These are phyloP conservation scores for Penicillium atrosanguineum DNA, from an alignment of 495 filamentous ascomycete species.

Conservation along the genomic window DNA sequence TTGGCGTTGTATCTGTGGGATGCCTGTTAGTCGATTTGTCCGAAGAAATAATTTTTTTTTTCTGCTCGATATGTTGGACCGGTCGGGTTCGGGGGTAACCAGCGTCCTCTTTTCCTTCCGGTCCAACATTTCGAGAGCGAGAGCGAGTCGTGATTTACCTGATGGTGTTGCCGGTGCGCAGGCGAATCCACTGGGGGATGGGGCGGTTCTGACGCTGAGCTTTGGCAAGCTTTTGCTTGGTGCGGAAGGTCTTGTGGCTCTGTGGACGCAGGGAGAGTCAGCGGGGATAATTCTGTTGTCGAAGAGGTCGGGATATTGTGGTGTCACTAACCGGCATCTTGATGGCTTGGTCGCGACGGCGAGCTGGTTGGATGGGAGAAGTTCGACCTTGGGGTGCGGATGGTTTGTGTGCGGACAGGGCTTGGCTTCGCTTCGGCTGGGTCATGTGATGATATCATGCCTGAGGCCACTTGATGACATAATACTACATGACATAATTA, in stretches of 20 bases:
- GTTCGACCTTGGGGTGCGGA: conserved; percentile 37
- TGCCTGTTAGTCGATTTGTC: conserved; percentile 15
- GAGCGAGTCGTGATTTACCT: conserved; percentile 60
- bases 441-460: conserved; percentile 36
- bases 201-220: conserved; percentile 99
- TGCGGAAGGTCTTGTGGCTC: conserved; percentile 99
- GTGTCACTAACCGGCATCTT: conserved; percentile 74
- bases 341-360: conserved; percentile 56
- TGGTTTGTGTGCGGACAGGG: conserved; percentile 46
- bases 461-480: not conserved
- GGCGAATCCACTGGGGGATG: conserved; percentile 98
- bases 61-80: not conserved
- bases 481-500: not conserved
- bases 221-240: conserved; percentile 99
- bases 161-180: conserved; percentile 98
- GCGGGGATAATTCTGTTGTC: conserved; percentile 9
- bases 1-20: conserved; percentile 93
- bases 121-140: conserved; percentile 2
- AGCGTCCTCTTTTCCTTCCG: not conserved
- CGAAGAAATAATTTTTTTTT: not conserved
- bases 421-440: conserved; percentile 45
- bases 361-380: conserved; percentile 44
- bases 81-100: not conserved
- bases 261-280: conserved; percentile 38
- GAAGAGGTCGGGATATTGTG: not conserved